Percentiles rank a stretch among this genome's conserved stretches.
Conservation (phyloP, 352 stramenopile species). For the Thalassiosira hispida region DNA sequence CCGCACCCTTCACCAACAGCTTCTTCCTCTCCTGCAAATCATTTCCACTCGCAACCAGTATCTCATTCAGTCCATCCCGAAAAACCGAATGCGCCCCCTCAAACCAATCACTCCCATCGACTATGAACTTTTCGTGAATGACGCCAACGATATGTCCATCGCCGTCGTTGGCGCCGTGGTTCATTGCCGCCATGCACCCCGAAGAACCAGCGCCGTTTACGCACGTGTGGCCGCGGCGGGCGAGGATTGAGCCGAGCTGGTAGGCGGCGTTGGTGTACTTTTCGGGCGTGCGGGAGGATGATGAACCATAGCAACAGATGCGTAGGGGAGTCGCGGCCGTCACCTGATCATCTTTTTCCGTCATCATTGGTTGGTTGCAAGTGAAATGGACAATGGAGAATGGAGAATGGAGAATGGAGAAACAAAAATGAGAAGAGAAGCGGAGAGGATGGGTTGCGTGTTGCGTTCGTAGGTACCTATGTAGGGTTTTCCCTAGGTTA, state of each 20-base stretch:
- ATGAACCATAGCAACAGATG: conserved; percentile 81
- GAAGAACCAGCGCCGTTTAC: conserved; percentile 77
- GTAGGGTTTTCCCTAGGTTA: too few species aligned
- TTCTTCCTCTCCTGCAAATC: conserved; percentile 83
- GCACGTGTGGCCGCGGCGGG: conserved; percentile 69
- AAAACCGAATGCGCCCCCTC: conserved; percentile 40
- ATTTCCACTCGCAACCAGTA: conserved; percentile 74
- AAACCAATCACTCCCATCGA: conserved; percentile 70
- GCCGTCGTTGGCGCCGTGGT: conserved; percentile 66
- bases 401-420: too few species aligned
- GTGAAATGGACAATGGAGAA: too few species aligned
- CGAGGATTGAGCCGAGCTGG: conserved; percentile 67
- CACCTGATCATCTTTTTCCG: background rate
- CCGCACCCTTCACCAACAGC: conserved; percentile 71
- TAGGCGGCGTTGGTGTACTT: conserved; percentile 70
- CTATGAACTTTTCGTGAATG: conserved; percentile 85
- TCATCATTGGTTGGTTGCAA: too few species aligned
- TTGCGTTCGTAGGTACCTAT: too few species aligned
- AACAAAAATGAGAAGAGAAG: too few species aligned
- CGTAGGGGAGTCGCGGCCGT: conserved; percentile 38
- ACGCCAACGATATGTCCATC: conserved; percentile 80
- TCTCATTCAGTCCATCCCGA: conserved; percentile 39
- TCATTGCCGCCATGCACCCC: conserved; percentile 84
- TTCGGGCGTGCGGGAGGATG: conserved; percentile 62
- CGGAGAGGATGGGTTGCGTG: too few species aligned